Base-by-base conservation (phyloP, 768 basidiomycete species). In the Amanita inopinata region DNA sequence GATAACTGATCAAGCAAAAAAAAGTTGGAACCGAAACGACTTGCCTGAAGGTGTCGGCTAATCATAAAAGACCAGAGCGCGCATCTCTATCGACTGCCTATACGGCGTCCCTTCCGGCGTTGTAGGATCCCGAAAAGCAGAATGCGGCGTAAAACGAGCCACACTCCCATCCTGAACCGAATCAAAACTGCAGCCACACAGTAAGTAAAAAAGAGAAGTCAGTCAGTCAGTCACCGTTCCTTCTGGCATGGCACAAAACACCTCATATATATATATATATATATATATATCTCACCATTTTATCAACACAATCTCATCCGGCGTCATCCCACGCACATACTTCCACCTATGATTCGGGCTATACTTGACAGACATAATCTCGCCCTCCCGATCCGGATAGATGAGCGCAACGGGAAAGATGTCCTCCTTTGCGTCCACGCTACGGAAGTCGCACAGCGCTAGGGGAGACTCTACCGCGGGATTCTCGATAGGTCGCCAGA, bases 11-110 rank as follows among this genome's bases (percentile, higher is more conserved):
- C n/a, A n/a, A n/a, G n/a, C n/a, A n/a, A n/a, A n/a, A n/a, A n/a
- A n/a, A n/a, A n/a, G n/a, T n/a, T n/a, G n/a, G n/a, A n/a, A n/a
- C n/a, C n/a, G n/a, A n/a, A n/a, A n/a, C n/a, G n/a, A n/a, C n/a
- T n/a, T n/a, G n/a, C n/a, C n/a, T n/a, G n/a, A n/a, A n/a, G n/a
- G n/a, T n/a, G n/a, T n/a, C n/a, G n/a, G n/a, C n/a, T n/a, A 66
- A 47, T 77, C 71, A 50, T 80, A 77, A 52, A 79, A 82, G n/a
- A 80, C 76, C 25, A 82, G 64, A 6, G 76, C 70, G 20, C 78
- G 58, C 17, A 82, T 49, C 57, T 82, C 79, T 37, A 80, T 79
- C 0, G 76, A 79, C 54, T 80, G 69, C 34, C 78, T 59, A 3
- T 61, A 54, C 4, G 70, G 71, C 0, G 73, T 62, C 33, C 62